Evolutionary conservation across 2,329 filamentous ascomycete species (phyloP).

Genomic region (Ascochyta koolunga): DNA sequence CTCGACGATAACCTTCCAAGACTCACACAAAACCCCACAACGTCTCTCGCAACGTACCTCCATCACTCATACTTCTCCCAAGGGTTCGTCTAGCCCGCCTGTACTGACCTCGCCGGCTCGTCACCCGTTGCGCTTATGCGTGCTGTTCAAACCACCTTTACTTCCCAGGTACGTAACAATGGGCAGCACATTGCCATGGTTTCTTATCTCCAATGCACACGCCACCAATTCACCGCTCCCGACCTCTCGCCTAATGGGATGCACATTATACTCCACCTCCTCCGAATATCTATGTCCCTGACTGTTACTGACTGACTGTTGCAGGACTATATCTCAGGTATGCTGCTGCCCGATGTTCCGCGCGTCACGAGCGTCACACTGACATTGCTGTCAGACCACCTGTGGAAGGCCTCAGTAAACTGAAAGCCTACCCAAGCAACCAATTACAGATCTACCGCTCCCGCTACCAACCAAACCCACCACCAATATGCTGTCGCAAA

Average conservation of each 20-base stretch:
- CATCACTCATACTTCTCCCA: constrained; percentile 19
- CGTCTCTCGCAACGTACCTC: constrained; percentile 6
- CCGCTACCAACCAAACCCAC: constrained; percentile 28
- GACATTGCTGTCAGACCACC: constrained; percentile 59
- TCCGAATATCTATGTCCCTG: constrained; percentile 9
- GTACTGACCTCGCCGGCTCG: constrained; percentile 33
- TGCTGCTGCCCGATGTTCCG: constrained; percentile 30
- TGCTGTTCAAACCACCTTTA: constrained; percentile 58
- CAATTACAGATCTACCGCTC: constrained; percentile 13
- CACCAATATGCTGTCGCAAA: constrained; percentile 60
- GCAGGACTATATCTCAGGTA: constrained; percentile 70
- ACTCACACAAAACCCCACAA: constrained; percentile 24
- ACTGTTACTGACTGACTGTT: constrained; percentile 44
- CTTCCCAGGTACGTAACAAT: constrained; percentile 57
- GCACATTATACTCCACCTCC: constrained; percentile 13
- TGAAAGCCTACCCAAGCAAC: constrained; percentile 49
- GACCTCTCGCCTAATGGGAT: constrained; percentile 13
- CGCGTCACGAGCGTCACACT: constrained; percentile 29
- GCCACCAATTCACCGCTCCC: constrained; percentile 36
- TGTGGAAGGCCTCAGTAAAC: constrained; percentile 71
- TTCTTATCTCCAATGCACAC: constrained; percentile 42
- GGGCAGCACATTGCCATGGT: constrained; percentile 3
- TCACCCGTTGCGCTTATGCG: constrained; percentile 52
- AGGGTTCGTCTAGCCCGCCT: constrained; percentile 33
- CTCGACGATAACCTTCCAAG: constrained; percentile 19